A percentile compares a stretch with the other conserved stretches of the same genome.
These are phyloP conservation scores for Plasmodium gallinaceum DNA, from an alignment of 169 alveolate species.

Conservation along the genomic window DNA sequence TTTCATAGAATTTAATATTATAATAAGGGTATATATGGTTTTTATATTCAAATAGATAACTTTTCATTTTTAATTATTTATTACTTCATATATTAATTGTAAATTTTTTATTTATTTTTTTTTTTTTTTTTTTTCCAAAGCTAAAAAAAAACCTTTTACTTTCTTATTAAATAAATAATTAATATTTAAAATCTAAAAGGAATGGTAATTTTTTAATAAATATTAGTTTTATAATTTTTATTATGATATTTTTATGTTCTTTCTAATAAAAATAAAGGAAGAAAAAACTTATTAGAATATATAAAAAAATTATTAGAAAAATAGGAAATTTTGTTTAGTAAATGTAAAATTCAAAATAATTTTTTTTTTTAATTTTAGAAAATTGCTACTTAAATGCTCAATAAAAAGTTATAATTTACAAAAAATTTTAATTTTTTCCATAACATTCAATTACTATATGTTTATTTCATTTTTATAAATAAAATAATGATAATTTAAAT, in stretches of 20 bases:
- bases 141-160: not conserved
- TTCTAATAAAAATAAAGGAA: too few relatives aligned
- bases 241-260: too few relatives aligned
- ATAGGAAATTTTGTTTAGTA: too few relatives aligned
- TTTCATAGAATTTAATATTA: too few relatives aligned
- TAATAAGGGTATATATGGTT: not conserved
- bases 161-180: too few relatives aligned
- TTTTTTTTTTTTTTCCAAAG: constrained; percentile 13
- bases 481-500: too few relatives aligned
- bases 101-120: not conserved
- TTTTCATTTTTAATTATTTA: too few relatives aligned
- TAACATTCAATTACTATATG: not conserved
- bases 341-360: not conserved
- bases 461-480: not conserved
- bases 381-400: constrained; percentile 4
- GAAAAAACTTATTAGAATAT: too few relatives aligned
- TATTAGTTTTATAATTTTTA: too few relatives aligned
- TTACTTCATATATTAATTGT: not conserved
- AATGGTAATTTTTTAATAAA: too few relatives aligned
- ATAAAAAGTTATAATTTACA: not conserved
- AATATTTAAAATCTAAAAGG: too few relatives aligned
- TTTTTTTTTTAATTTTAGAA: constrained; percentile 11
- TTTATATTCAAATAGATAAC: constrained; percentile 14
- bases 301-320: too few relatives aligned
- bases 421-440: not conserved